Base-by-base conservation (phyloP, 192 early-diverging fungal genomes). In the Phycomyces nitens region DNA sequence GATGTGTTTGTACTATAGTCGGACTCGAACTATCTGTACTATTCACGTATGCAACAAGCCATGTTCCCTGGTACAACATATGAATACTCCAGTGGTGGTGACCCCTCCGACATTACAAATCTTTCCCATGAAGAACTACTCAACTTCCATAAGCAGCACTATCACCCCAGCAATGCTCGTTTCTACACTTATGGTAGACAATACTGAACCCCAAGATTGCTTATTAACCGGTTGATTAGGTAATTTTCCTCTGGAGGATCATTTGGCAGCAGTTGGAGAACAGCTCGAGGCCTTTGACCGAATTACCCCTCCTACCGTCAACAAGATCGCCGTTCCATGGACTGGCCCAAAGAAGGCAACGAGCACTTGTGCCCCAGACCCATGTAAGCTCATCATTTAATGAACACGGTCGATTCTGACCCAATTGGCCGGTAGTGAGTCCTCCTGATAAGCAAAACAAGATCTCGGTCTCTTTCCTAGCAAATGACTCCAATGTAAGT, bases 161-260 rank as follows among this genome's bases (percentile, higher is more conserved):
- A 98, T 70, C 95, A 96, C 64, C 96, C 96, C 18, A 91, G 90
- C 69, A 98, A 98, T 72, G 89, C 92, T 9, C 84, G 82, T 11
- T 89, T 96, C 69, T 95, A 90, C 65, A 93, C 93, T 15, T 98
- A 96, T 74, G 95, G 94, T 60, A 71, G 53, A 50, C 11, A 9
- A 12, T 41, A 60, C 21, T 14, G 18, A 9, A 22, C 47, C 18
- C 15, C 22, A 47, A 29, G 11, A 38, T 27, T n/a, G n/a, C n/a
- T 26, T 23, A 43, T 16, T 29, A 12, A 24, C n/a, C 23, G 44
- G 15, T 23, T 40, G 11, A 41, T 29, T 47, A 78, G 83, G 84
- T 39, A 90, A 82, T 62, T 86, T 96, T 57, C 79, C 82, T 3
- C 69, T 98, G 55, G 87, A 82, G 24, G 76, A 86, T 8, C 93